Evolutionary conservation across 257 asterid species (phyloP).

Genomic region (Lantana camara): DNA sequence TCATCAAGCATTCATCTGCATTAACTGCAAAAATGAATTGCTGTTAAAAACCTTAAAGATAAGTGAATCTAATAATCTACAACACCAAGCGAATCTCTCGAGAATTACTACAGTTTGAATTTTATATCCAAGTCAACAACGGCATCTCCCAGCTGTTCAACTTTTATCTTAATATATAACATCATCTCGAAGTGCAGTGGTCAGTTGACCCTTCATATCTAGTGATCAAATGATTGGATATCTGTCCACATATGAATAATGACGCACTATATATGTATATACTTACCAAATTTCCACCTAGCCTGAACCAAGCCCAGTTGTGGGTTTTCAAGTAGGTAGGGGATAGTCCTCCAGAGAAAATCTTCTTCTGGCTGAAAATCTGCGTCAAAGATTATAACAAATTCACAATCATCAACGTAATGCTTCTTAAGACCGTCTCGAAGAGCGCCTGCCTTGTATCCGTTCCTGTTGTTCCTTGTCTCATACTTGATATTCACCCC

Average conservation of each 20-base stretch:
- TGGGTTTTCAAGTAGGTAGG: conserved; percentile 75
- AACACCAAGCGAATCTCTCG: too few species aligned
- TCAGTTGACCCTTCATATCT: neutral
- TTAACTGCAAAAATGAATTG: conserved; percentile 41
- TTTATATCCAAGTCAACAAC: neutral
- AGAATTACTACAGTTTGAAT: conserved; percentile 1
- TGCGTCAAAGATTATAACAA: conserved; percentile 87
- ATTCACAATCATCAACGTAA: conserved; percentile 80
- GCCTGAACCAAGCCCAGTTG: conserved; percentile 94
- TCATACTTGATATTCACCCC: conserved; percentile 82
- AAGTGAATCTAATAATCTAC: too few species aligned
- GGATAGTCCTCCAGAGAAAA: conserved; percentile 84
- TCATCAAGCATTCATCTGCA: conserved; percentile 73
- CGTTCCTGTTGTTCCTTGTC: conserved; percentile 89
- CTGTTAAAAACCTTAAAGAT: conserved; percentile 8
- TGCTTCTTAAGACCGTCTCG: conserved; percentile 78
- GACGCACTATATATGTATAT: neutral
- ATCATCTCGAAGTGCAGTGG: neutral
- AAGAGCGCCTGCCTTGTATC: conserved; percentile 94
- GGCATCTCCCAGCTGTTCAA: neutral
- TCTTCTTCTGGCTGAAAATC: conserved; percentile 93
- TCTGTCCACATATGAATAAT: neutral
- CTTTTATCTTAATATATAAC: neutral
- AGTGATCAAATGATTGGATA: neutral
- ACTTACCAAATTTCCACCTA: conserved; percentile 93